Evolutionary conservation across 305 asterid genomes (phyloP).

Genomic region (Striga hermonthica): DNA sequence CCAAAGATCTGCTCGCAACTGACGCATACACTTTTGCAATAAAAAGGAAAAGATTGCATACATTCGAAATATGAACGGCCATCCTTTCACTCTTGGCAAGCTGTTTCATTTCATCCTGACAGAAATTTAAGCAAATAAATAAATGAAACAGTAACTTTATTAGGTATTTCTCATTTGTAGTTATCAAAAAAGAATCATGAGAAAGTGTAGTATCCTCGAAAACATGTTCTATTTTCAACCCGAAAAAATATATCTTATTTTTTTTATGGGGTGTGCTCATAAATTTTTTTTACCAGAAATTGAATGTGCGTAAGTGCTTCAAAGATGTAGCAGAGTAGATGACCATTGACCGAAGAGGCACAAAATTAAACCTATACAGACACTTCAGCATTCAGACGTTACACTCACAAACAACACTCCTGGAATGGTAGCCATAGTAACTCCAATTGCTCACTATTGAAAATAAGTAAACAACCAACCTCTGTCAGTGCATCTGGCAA

Average conservation of each 20-base stretch:
- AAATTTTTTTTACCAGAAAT: background rate
- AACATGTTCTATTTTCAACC: background rate
- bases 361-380: background rate
- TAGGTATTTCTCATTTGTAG: background rate
- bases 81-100: constrained; percentile 78
- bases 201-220: constrained; percentile 8
- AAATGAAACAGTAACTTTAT: constrained; percentile 8
- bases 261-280: background rate
- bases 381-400: constrained; percentile 21
- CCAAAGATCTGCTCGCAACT: constrained; percentile 77
- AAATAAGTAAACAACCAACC: constrained; percentile 40
- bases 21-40: constrained; percentile 78
- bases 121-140: constrained; percentile 23
- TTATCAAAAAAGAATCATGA: constrained; percentile 2
- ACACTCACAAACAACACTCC: background rate
- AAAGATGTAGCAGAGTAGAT: background rate
- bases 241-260: background rate
- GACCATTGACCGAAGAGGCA: background rate
- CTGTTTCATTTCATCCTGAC: constrained; percentile 68
- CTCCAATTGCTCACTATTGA: background rate
- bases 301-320: background rate
- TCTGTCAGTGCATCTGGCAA: constrained; percentile 56
- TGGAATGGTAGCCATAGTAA: background rate
- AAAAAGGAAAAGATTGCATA: constrained; percentile 68
- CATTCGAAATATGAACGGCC: constrained; percentile 69